Conservation (phyloP, 192 early-diverging fungal genomes). For the Coemansia sp. region DNA sequence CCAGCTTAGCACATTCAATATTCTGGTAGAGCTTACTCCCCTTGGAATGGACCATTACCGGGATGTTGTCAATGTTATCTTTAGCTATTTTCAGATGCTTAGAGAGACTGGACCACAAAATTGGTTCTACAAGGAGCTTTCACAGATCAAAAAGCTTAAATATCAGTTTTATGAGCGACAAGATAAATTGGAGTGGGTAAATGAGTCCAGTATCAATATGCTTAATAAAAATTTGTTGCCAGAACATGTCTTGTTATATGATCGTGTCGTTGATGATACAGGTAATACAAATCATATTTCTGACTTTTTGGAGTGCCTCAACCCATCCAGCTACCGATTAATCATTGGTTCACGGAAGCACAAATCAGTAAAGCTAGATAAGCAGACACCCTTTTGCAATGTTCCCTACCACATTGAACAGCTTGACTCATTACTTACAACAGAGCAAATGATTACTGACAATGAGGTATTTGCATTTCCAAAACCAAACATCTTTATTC, state of each 20-base stretch:
- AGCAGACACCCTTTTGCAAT: slow-evolving; percentile 73
- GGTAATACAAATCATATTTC: slow-evolving; percentile 62
- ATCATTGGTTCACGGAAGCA: slow-evolving; percentile 42
- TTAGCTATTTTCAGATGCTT: slow-evolving; percentile 39
- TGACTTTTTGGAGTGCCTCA: slow-evolving; percentile 59
- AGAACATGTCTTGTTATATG: slow-evolving; percentile 64
- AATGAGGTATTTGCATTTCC: slow-evolving; percentile 59
- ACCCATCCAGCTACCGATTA: slow-evolving; percentile 59
- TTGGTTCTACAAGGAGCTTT: slow-evolving; percentile 35
- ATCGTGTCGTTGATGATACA: slow-evolving; percentile 58
- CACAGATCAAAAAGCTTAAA: slow-evolving; percentile 15
- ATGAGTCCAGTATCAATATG: slow-evolving; percentile 62
- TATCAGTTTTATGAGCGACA: slow-evolving; percentile 68
- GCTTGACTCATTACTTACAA: slow-evolving; percentile 7
- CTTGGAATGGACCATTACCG: slow-evolving; percentile 19
- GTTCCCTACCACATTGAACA: slow-evolving; percentile 66
- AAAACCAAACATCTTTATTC: too few species aligned
- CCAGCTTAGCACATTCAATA: slow-evolving; percentile 14
- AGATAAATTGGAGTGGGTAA: slow-evolving; percentile 58
- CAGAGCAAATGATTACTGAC: not conserved
- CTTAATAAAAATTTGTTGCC: slow-evolving; percentile 65
- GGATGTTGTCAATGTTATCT: slow-evolving; percentile 27
- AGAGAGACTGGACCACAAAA: slow-evolving; percentile 19
- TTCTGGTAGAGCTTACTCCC: slow-evolving; percentile 16
- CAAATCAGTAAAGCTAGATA: slow-evolving; percentile 19